Conservation (phyloP, 306 rosid genomes). For the Rosa chinensis region DNA sequence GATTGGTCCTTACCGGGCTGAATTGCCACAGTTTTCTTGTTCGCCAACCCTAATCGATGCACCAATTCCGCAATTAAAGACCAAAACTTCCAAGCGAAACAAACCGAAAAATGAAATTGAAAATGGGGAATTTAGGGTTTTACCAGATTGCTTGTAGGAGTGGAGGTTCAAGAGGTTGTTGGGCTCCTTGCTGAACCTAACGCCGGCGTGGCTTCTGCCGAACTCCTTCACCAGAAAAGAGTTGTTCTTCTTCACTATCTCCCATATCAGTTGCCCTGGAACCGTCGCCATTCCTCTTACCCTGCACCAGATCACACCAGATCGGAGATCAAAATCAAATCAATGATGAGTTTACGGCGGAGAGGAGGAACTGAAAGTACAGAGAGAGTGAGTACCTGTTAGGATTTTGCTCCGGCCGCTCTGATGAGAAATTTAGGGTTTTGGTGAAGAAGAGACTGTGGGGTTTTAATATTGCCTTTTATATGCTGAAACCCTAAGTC, state of each 20-base stretch:
- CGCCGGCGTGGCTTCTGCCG: constrained; percentile 70
- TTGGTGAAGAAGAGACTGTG: background rate
- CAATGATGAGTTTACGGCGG: background rate
- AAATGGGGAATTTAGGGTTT: background rate
- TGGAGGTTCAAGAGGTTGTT: constrained; percentile 85
- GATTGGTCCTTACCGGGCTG: constrained; percentile 76
- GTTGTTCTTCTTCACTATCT: constrained; percentile 93
- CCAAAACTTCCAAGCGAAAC: background rate
- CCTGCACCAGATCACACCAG: constrained; percentile 14
- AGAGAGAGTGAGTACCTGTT: constrained; percentile 15
- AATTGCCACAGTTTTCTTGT: constrained; percentile 89
- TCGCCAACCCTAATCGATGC: constrained; percentile 69
- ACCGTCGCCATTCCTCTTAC: constrained; percentile 61
- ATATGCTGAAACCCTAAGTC: constrained; percentile 52
- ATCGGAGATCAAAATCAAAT: constrained; percentile 15
- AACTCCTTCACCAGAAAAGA: constrained; percentile 81
- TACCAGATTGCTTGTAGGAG: constrained; percentile 83
- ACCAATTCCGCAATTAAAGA: background rate
- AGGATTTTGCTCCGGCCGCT: constrained; percentile 17
- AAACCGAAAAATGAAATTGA: background rate
- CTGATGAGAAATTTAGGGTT: background rate
- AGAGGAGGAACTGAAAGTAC: background rate
- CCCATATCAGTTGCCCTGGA: constrained; percentile 94
- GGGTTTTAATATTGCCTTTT: background rate
- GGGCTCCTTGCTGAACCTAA: constrained; percentile 79